Evolutionary conservation across 768 basidiomycete species (phyloP).

Genomic region (Lepiota subincarnata): DNA sequence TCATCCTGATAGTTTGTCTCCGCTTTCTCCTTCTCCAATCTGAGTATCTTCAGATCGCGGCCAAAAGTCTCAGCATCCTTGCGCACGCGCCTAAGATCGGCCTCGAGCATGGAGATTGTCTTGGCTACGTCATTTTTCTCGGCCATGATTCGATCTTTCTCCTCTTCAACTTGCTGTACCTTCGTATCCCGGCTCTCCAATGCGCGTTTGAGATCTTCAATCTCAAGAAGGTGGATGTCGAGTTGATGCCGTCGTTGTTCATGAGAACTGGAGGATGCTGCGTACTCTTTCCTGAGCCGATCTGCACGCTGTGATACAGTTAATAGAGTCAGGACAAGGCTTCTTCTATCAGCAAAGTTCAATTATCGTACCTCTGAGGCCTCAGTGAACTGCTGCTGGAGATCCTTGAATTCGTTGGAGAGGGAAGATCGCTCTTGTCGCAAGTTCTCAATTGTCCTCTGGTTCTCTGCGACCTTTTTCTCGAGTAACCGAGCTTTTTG

Average conservation of each 20-base stretch:
- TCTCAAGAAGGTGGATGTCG: constrained; percentile 65
- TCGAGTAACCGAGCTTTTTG: constrained; percentile 72
- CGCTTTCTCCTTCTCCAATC: constrained; percentile 61
- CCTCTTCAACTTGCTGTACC: constrained; percentile 58
- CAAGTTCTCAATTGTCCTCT: constrained; percentile 65
- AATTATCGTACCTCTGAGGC: constrained; percentile 54
- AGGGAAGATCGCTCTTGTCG: constrained; percentile 75
- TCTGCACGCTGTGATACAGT: constrained; percentile 44
- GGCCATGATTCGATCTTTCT: constrained; percentile 55
- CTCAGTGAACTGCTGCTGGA: constrained; percentile 65
- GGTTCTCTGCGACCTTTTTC: constrained; percentile 63
- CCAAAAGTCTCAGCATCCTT: constrained; percentile 77
- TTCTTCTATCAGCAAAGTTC: not conserved
- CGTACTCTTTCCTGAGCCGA: constrained; percentile 54
- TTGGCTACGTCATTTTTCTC: constrained; percentile 65
- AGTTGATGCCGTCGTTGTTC: constrained; percentile 71
- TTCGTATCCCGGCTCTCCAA: constrained; percentile 57
- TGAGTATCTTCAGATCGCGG: constrained; percentile 65
- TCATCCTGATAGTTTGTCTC: constrained; percentile 57
- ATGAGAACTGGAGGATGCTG: constrained; percentile 60
- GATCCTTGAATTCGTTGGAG: constrained; percentile 62
- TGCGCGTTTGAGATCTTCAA: constrained; percentile 70
- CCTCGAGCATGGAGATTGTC: constrained; percentile 65
- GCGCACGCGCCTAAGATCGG: constrained; percentile 71
- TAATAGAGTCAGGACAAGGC: not conserved